Evolutionary conservation across 768 basidiomycete species (phyloP), one percentile per base, ranked within the genome.

Genomic region (Coprinellus micaceus): DNA sequence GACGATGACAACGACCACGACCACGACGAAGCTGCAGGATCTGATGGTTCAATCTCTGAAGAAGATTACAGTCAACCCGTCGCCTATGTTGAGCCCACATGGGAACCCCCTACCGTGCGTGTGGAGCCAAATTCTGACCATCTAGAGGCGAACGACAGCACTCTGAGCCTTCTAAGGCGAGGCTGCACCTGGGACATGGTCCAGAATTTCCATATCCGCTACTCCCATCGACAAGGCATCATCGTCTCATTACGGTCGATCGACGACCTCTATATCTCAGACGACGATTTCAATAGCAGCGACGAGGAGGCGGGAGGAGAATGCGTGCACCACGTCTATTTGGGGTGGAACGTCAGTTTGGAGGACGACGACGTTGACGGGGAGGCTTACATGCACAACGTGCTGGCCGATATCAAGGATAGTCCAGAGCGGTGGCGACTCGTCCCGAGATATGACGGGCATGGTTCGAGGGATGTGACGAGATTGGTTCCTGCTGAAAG

Each of bases 301-400:
- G 65, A 71, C 25, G 60, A 65, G 29, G 56, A 61, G 39, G 58
- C 41, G 41, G 55, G 64, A 24, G 46, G 50, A 15, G 66, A 72
- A 24, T 69, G 64, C 15, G 71, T 76, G 63, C 72, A 78, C 60
- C 73, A 76, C 25, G 63, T 89, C 9, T 84, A 75, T 59, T 74
- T 90, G 4, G 88, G 88, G 4, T 90, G 85, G 85, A 89, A 88
- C 60, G 77, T 89, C 53, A 60, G 69, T 19, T 67, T 85, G 46
- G 75, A 82, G 54, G 66, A 61, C 13, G 69, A 70, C 39, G 84
- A 85, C 56, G 64, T 63, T 5, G 74, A 76, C 45, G 83, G 79
- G 19, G 68, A 70, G 9, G 64, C 62, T 36, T 82, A 71, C 29
- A 79, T 86, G 53, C 69, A 69, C 45, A 63, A 67, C 43, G 65